These are phyloP conservation scores for Backusella macrospora DNA, from an alignment of 192 early-diverging fungal species.

Conservation along the genomic window DNA sequence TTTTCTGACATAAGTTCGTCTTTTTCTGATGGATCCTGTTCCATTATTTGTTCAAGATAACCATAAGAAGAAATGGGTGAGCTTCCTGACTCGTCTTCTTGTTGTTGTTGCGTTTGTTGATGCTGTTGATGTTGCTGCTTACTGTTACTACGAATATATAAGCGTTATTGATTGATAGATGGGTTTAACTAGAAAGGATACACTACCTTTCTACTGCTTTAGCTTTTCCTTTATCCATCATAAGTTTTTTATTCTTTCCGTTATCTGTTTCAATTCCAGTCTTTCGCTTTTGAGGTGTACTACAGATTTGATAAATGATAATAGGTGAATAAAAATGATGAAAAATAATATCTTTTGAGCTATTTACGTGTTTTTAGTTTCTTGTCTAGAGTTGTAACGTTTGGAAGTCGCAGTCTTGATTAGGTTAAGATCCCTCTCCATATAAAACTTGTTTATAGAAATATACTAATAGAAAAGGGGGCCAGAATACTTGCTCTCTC, in stretches of 20 bases:
- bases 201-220: conserved; percentile 8
- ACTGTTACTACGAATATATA: background rate
- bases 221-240: conserved; percentile 16
- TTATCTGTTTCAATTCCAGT: conserved; percentile 11
- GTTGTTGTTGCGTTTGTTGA: background rate
- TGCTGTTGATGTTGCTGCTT: background rate
- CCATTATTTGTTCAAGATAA: background rate
- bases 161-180: background rate
- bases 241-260: conserved; percentile 7
- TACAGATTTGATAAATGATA: background rate
- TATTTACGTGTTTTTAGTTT: background rate
- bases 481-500: background rate
- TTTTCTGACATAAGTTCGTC: background rate
- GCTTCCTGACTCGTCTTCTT: background rate
- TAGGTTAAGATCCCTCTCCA: background rate
- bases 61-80: background rate
- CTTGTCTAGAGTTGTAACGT: conserved; percentile 15
- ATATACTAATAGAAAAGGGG: conserved; percentile 5
- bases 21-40: background rate
- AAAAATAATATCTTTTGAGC: background rate
- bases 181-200: background rate
- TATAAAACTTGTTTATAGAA: conserved; percentile 1
- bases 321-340: background rate
- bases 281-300: conserved; percentile 15
- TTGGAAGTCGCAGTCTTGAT: background rate